Base-by-base conservation (phyloP, 2,329 filamentous ascomycete genomes). In the Pseudogymnoascus sp. region DNA sequence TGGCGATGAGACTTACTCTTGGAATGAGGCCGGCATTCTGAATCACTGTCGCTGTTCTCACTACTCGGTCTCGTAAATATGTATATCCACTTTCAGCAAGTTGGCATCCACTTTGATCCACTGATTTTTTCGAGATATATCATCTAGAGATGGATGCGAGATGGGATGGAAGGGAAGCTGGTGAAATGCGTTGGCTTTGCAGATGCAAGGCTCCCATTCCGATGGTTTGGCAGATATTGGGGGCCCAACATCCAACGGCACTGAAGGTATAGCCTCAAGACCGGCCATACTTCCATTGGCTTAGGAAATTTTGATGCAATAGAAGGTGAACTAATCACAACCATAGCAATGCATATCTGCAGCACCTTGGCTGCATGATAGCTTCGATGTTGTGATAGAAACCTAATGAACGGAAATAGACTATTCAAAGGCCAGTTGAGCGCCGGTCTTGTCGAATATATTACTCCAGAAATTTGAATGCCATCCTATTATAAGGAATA, bases 21-120 rank as follows among this genome's bases (percentile, higher is more conserved):
- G 48, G 42, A 66, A 66, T 5, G 65, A 62, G 45, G 62, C 62
- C 33, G 62, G 61, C 64, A 66, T 66, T 33, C 36, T 45, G 2
- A 25, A 25, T 1, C 4, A 25, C 3, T 4, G 10, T n/a, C n/a
- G 18, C 5, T 25, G 3, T 45, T 45, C 18, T 25, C 18, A 13
- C 10, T 45, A 27, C 18, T 45, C 18, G 40, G 25, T 45, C 40
- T 45, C 13, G 18, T 45, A 25, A 45, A 45, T 45, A 4, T 45
- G 10, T 27, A 27, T 45, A 45, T 45, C 40, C 40, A 42, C 39
- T 42, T 42, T 10, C 37, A 21, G 18, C n/a, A 15, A 40, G 37
- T 5, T 21, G 8, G n/a, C 7, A 21, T 21, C 15, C 37, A 21
- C 15, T 40, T 40, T 40, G 39, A 40, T 40, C 40, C 21, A 45